Percentiles rank a stretch among this genome's conserved stretches.
These are phyloP conservation scores for Elongisporangium senticosum DNA, from an alignment of 352 stramenopile genomes.

Conservation along the genomic window DNA sequence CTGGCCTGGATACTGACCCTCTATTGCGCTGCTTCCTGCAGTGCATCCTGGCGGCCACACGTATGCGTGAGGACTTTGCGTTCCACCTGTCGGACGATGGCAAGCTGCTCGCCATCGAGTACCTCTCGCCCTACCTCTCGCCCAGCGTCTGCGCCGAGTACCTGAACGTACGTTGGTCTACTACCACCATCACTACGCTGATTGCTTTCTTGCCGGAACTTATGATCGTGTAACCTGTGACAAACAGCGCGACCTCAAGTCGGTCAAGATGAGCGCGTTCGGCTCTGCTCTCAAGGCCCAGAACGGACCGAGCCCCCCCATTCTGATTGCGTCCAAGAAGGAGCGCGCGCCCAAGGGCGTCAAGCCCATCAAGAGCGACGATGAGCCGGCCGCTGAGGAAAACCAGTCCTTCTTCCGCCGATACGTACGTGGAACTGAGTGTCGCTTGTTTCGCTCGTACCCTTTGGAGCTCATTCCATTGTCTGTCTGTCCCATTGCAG, in stretches of 20 bases:
- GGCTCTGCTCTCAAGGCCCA: conserved; percentile 56
- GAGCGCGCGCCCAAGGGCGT: conserved; percentile 65
- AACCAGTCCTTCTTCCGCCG: conserved; percentile 76
- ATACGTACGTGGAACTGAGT: conserved; percentile 56
- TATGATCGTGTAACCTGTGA: not conserved
- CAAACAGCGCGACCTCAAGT: conserved; percentile 42
- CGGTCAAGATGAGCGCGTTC: conserved; percentile 47
- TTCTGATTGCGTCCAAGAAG: conserved; percentile 52
- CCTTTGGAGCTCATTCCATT: conserved; percentile 6
- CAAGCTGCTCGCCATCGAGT: conserved; percentile 79
- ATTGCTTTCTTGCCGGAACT: not conserved
- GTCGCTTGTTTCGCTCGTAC: not conserved
- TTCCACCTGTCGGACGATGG: conserved; percentile 76
- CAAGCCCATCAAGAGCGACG: conserved; percentile 61
- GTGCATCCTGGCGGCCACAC: conserved; percentile 70
- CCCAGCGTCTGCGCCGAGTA: conserved; percentile 35
- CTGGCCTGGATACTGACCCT: not conserved
- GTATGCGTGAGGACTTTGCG: conserved; percentile 73
- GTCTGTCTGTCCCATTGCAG: conserved; percentile 21
- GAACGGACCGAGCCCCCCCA: conserved; percentile 60
- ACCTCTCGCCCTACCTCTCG: conserved; percentile 57
- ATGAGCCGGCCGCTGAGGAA: conserved; percentile 56
- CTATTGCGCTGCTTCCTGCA: conserved; percentile 3
- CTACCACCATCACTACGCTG: conserved; percentile 1
- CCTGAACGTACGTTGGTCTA: conserved; percentile 27